phyloP scores from a whole-genome alignment of 441 rosid genomes.

The Bocquillonia castaneifolia region DNA sequence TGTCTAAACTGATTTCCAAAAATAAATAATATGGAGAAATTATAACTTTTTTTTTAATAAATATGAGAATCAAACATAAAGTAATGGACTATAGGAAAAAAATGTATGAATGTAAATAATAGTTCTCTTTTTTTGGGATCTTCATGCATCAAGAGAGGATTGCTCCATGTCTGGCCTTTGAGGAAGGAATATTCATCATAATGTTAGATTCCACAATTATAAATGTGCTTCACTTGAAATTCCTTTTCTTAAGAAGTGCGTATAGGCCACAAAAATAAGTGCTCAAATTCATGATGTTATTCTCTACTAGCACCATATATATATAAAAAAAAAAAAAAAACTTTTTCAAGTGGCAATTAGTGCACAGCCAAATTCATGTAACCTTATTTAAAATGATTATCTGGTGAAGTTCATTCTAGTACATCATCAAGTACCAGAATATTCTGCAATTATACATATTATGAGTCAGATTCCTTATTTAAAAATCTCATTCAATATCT shows the following conservation, averaged over 20 bases:
- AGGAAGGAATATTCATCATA: not conserved
- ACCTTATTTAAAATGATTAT: not conserved
- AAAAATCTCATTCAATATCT: too few relatives aligned
- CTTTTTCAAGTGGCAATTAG: constrained; percentile 10
- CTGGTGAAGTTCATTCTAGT: not conserved
- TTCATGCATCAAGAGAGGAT: not conserved
- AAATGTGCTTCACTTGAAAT: constrained; percentile 13
- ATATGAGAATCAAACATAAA: too few relatives aligned
- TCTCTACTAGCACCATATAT: not conserved
- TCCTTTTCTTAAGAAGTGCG: not conserved
- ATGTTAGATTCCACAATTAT: constrained; percentile 12
- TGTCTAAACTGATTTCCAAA: too few relatives aligned
- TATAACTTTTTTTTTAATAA: too few relatives aligned
- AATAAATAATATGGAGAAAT: too few relatives aligned
- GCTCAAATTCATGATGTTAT: constrained; percentile 19
- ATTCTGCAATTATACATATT: too few relatives aligned
- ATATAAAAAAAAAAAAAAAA: too few relatives aligned
- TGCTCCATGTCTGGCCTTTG: not conserved
- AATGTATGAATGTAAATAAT: too few relatives aligned
- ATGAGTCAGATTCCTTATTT: too few relatives aligned
- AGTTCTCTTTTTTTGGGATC: not conserved
- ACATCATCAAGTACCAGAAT: too few relatives aligned
- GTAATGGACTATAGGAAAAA: too few relatives aligned
- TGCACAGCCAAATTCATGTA: not conserved
- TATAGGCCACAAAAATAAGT: constrained; percentile 14